Conservation (phyloP, 2,329 filamentous ascomycete genomes). For the Bertia moriformis region DNA sequence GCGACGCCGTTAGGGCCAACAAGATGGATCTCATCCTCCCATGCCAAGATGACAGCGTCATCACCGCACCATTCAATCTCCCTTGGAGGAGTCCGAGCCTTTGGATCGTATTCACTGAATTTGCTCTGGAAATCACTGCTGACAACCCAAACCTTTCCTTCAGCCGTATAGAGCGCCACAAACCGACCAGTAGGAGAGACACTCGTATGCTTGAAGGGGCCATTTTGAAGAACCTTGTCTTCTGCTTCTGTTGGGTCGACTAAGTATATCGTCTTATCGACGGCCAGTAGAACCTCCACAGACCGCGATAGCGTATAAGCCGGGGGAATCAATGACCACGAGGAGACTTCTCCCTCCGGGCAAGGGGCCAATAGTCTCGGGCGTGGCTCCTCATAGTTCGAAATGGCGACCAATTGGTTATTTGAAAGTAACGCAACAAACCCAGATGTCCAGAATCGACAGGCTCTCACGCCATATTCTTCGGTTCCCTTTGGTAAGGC, state of each 20-base stretch:
- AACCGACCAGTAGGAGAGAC: slow-evolving; percentile 85
- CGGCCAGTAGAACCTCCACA: slow-evolving; percentile 80
- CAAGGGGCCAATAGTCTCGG: slow-evolving; percentile 67
- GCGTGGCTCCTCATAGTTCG: slow-evolving; percentile 77
- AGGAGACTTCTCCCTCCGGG: slow-evolving; percentile 66
- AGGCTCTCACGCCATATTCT: slow-evolving; percentile 73
- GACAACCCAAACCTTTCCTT: slow-evolving; percentile 80
- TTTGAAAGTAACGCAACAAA: slow-evolving; percentile 84
- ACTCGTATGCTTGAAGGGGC: slow-evolving; percentile 78
- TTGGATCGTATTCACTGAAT: slow-evolving; percentile 80
- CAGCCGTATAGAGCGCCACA: slow-evolving; percentile 72
- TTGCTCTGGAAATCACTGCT: slow-evolving; percentile 90
- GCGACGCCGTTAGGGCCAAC: slow-evolving; percentile 64
- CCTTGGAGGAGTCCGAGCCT: slow-evolving; percentile 69
- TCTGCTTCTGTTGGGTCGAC: slow-evolving; percentile 82
- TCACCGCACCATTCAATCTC: slow-evolving; percentile 94
- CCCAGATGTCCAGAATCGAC: slow-evolving; percentile 82
- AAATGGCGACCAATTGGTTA: slow-evolving; percentile 75
- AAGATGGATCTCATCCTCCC: slow-evolving; percentile 94
- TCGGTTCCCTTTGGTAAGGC: slow-evolving; percentile 56
- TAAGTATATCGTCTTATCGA: slow-evolving; percentile 70
- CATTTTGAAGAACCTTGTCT: slow-evolving; percentile 79
- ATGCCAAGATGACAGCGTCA: slow-evolving; percentile 81
- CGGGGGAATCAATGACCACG: slow-evolving; percentile 81
- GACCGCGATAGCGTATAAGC: slow-evolving; percentile 79